Evolutionary conservation across 495 filamentous ascomycete genomes (phyloP).

Genomic region (Bryoglossum gracile): DNA sequence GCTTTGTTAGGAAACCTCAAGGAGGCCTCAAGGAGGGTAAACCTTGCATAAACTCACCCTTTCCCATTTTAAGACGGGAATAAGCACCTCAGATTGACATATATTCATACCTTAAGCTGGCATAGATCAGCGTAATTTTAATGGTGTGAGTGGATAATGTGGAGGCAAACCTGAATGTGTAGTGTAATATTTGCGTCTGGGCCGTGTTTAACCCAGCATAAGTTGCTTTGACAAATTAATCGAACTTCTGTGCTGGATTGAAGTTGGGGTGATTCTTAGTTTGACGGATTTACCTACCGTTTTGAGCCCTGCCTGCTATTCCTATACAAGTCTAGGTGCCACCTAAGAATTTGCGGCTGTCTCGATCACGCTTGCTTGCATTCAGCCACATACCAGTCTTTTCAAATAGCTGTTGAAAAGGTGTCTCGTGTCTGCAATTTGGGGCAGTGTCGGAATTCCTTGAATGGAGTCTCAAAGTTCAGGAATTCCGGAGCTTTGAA

Average conservation of each 20-base stretch:
- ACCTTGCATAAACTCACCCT: slow-evolving; percentile 1
- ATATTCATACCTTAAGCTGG: slow-evolving; percentile 1
- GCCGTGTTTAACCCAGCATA: neutral
- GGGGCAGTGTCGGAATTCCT: neutral
- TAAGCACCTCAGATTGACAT: neutral
- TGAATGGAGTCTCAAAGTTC: slow-evolving; percentile 2
- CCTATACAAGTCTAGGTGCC: slow-evolving; percentile 1
- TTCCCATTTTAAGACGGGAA: neutral
- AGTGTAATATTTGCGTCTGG: slow-evolving; percentile 1
- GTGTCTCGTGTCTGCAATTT: slow-evolving; percentile 9
- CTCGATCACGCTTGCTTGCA: neutral
- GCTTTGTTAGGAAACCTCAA: too few species aligned
- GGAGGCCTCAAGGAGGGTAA: neutral
- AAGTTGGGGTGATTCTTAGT: neutral
- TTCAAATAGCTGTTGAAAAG: slow-evolving; percentile 6
- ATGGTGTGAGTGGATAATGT: neutral
- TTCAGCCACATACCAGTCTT: slow-evolving; percentile 5
- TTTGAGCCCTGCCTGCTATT: slow-evolving; percentile 2
- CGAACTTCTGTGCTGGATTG: slow-evolving; percentile 3
- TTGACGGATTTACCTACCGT: neutral
- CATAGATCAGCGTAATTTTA: neutral
- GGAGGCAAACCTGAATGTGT: neutral
- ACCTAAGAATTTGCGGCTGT: neutral
- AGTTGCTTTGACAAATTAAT: neutral
- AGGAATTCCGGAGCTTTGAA: neutral